Conservation (phyloP, 176 grass and related monocot genomes). For the Lolium multiflorum region DNA sequence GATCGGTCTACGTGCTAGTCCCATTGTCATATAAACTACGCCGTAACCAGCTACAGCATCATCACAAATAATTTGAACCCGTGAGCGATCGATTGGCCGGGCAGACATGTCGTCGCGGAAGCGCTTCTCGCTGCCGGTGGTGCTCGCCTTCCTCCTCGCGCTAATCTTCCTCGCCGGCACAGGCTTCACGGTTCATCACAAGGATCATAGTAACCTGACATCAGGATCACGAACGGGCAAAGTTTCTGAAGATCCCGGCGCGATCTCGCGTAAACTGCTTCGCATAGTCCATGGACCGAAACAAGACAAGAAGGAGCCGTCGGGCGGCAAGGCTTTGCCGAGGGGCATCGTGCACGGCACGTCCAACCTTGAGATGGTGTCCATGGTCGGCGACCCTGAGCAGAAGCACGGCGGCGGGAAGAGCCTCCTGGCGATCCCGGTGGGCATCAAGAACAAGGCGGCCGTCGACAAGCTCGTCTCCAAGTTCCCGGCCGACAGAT, state of each 20-base stretch:
- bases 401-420: constrained; percentile 53
- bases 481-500: constrained; percentile 62
- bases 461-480: constrained; percentile 69
- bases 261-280: not conserved
- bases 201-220: not conserved
- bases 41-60: too few species aligned
- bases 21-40: too few species aligned
- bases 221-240: not conserved
- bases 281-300: not conserved
- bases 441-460: constrained; percentile 81
- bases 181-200: not conserved
- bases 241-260: not conserved
- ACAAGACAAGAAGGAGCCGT: not conserved
- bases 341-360: constrained; percentile 71
- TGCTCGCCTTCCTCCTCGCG: not conserved
- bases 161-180: not conserved
- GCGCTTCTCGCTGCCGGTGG: constrained; percentile 1
- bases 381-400: constrained; percentile 25
- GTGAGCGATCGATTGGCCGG: not conserved
- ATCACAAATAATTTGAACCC: too few species aligned
- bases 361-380: constrained; percentile 72
- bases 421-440: constrained; percentile 80
- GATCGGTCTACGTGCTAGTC: too few species aligned
- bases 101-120: not conserved
- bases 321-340: constrained; percentile 68